phyloP scores from a whole-genome alignment of 73 alveolate genomes.

The Tetrahymena borealis region DNA sequence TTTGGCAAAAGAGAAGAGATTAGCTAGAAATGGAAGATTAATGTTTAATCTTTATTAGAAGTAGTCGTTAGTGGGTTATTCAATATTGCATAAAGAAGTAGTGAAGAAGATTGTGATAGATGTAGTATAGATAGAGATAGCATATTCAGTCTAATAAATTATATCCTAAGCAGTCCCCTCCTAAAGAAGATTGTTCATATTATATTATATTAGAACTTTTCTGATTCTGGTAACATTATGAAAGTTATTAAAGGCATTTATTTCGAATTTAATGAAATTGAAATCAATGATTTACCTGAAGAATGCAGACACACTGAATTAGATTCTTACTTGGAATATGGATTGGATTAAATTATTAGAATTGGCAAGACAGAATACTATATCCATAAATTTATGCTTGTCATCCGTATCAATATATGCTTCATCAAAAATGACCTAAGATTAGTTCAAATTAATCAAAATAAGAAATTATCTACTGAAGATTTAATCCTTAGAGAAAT shows the following conservation, averaged over 20 bases:
- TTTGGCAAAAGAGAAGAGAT: background rate
- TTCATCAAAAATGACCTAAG: background rate
- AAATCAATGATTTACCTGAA: background rate
- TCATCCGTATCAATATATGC: background rate
- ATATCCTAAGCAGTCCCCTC: background rate
- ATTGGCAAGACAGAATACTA: background rate
- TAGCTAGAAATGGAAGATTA: background rate
- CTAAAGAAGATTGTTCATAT: background rate
- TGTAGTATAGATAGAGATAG: background rate
- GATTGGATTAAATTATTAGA: background rate
- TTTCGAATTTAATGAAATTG: background rate
- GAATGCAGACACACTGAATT: background rate
- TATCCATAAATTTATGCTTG: background rate
- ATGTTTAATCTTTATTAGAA: background rate
- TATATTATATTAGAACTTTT: background rate
- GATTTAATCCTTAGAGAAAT: background rate
- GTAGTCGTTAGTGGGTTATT: background rate
- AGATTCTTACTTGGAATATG: background rate
- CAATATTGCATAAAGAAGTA: background rate
- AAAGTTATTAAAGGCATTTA: background rate
- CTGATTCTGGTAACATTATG: background rate
- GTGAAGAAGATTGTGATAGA: background rate
- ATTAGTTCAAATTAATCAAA: background rate
- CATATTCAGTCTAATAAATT: background rate
- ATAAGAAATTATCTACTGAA: background rate